These are phyloP conservation scores for Exophiala alcalophila DNA, from an alignment of 2,329 filamentous ascomycete genomes.

Conservation along the genomic window DNA sequence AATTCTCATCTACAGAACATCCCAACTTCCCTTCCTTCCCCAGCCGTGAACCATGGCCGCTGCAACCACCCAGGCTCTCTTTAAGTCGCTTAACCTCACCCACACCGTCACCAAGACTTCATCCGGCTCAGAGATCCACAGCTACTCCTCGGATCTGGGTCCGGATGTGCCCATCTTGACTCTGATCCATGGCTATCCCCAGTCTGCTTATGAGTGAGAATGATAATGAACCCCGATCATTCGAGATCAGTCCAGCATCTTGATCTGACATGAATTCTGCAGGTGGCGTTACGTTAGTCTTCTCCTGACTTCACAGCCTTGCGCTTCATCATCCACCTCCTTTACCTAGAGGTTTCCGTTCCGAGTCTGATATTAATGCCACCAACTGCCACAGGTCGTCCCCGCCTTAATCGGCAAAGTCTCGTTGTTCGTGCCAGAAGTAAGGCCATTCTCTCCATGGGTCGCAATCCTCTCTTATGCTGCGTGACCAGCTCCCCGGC, in stretches of 20 bases:
- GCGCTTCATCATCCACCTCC: neutral
- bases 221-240: neutral
- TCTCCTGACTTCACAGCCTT: neutral
- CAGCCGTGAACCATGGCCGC: conserved; percentile 13
- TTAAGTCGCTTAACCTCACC: conserved; percentile 11
- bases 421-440: conserved; percentile 29
- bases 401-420: conserved; percentile 22
- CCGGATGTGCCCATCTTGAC: conserved; percentile 26
- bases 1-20: too few relatives aligned
- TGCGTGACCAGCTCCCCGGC: conserved; percentile 22
- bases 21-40: neutral
- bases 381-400: conserved; percentile 17
- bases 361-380: neutral
- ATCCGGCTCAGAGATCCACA: conserved; percentile 27
- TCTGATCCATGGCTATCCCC: conserved; percentile 31
- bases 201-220: conserved; percentile 28
- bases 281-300: conserved; percentile 20
- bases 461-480: neutral
- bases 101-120: conserved; percentile 27
- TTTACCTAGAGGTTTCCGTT: neutral
- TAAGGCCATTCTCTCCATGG: neutral
- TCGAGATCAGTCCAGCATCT: neutral
- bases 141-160: conserved; percentile 25
- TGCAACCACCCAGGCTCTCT: conserved; percentile 18
- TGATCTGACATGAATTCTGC: neutral